A percentile compares a stretch with the other conserved stretches of the same genome.
phyloP scores from a whole-genome alignment of 202 grass and related monocot species.

The Dendrocalamus latiflorus region DNA sequence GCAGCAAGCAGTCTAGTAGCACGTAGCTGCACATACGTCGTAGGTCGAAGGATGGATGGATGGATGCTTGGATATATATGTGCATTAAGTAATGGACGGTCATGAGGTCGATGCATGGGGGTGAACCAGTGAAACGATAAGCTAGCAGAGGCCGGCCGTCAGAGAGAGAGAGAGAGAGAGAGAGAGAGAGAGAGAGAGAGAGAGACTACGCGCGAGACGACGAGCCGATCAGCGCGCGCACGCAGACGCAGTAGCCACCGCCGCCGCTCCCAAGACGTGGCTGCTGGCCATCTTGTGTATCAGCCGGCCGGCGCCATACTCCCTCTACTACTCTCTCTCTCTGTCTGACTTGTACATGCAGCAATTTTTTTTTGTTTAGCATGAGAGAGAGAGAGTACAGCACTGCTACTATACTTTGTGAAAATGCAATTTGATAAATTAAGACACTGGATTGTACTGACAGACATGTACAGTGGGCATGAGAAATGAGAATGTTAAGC shows the following conservation, averaged over 20 bases:
- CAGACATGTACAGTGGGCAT: neutral
- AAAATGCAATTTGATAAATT: neutral
- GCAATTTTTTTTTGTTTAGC: neutral
- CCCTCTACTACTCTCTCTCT: too few species aligned
- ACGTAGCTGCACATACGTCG: neutral
- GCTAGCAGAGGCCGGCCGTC: neutral
- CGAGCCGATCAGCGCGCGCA: neutral
- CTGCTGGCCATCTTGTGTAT: neutral
- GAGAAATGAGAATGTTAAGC: too few species aligned
- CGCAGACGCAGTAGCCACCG: neutral
- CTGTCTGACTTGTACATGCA: neutral
- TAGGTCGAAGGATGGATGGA: neutral
- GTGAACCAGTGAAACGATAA: neutral
- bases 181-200: too few species aligned
- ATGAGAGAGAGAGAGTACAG: too few species aligned
- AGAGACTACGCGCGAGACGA: neutral
- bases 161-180: neutral
- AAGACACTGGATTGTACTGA: neutral
- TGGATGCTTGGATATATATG: neutral
- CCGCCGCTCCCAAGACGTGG: slow-evolving; percentile 22
- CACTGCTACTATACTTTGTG: neutral
- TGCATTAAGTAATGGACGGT: neutral
- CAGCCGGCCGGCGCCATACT: slow-evolving; percentile 30
- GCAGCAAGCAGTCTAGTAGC: neutral
- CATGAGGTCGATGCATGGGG: neutral